Evolutionary conservation across 225 moss, liverwort and hornwort species (phyloP), one percentile per base, ranked within the genome.

Genomic region (Sphagnum tenellum): DNA sequence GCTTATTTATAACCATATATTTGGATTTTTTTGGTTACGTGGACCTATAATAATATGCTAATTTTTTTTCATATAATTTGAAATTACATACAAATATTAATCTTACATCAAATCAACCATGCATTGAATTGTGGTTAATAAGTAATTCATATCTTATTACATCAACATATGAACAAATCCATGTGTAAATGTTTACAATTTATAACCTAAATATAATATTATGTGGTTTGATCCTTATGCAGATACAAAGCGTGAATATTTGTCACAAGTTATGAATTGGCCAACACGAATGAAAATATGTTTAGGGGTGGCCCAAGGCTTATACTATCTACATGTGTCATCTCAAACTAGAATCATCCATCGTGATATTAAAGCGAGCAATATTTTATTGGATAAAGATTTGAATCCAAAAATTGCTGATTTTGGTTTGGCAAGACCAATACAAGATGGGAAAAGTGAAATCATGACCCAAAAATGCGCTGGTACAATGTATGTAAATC

Each of bases 401-500:
- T 57, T 78, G 44, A 59, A 78, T 59, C 67, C 78, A 2, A 78
- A 78, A 67, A 78, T 78, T 64, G 70, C 71, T 10, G 83, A 80
- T 50, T 83, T 83, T 61, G 83, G 83, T 46, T 64, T 83, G 50
- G 80, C 83, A 4, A 58, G 78, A 47, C 76, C 72, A 2, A 60
- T 72, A 4, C 12, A 51, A 47, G 83, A 72, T 13, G 77, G 77
- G 5, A 7, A 55, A 6, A 80, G 69, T 61, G n/a, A 70, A 45
- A 63, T 79, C 59, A 5, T 75, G 45, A 79, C 72, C 44, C 64
- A 75, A 5, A 67, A 50, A 3, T 9, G 78, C 4, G 78, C 70
- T 8, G 78, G 74, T 55, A 78, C 74, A 29, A 14, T 68, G 74
- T 73, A 68, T 67, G 68, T 29, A 29, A 29, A 29, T 29, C 11